Evolutionary conservation across 2,329 filamentous ascomycete species (phyloP), one percentile per base, ranked within the genome.

Genomic region (Neonectria neomacrospora): DNA sequence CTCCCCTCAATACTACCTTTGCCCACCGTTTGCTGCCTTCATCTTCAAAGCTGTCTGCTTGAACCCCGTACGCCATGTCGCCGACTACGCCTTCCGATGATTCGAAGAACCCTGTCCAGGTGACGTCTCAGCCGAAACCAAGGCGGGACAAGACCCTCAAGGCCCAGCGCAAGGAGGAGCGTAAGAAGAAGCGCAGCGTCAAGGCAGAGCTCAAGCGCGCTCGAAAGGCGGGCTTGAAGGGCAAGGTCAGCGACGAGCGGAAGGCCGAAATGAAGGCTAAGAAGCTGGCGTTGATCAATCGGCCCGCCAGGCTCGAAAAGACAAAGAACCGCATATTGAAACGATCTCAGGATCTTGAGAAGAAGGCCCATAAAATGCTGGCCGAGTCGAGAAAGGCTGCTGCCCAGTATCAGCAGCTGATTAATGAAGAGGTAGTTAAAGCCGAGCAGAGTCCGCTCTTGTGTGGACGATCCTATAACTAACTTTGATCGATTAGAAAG

Each of bases 151-250:
- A 63, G 45, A 61, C 58, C 44, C 20, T 58, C 44, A 69, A 63
- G 52, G 58, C 54, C 16, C 32, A 34, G 32, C 32, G 32, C 32
- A 34, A 34, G 14, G 71, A 73, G 30, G 66, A 70, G 28, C 71
- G 80, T 52, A 78, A 77, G 61, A 77, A 75, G 63, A 82, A 81
- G 71, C 78, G 76, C 14, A 67, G 69, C 18, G 64, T 64, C 58
- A 78, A 77, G 71, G 69, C 78, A 16, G 77, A 77, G 67, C 78
- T 76, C 55, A 81, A 80, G 72, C 71, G 72, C 48, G 76, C 76
- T 22, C 78, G 77, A 60, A 80, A 81, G 66, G 63, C 65, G 34
- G 78, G 79, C 47, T 64, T 73, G 34, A 61, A 68, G 61, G 72
- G 67, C 39, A 79, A 82, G 69, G 75, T 75, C 74, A 75, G 64